Percentiles rank a stretch among this genome's conserved stretches.
Conservation (phyloP, 768 basidiomycete species). For the Mycena leptocephala region DNA sequence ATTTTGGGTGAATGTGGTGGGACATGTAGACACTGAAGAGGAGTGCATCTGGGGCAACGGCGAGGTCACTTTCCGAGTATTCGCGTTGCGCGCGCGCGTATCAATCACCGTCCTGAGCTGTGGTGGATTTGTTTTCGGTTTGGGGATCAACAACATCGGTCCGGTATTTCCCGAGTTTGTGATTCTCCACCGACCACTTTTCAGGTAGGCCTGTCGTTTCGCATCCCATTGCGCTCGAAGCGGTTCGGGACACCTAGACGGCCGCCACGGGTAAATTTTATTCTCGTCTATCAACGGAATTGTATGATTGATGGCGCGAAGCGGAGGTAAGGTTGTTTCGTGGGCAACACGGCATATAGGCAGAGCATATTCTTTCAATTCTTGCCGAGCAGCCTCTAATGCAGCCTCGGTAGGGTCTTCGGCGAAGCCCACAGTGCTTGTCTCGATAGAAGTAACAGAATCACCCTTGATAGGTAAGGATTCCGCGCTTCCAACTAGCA, state of each 20-base stretch:
- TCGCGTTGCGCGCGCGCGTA: background rate
- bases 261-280: conserved; percentile 41
- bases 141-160: conserved; percentile 1
- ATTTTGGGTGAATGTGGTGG: too few relatives aligned
- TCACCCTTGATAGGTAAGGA: conserved; percentile 21
- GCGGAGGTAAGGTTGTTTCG: conserved; percentile 43
- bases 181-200: background rate
- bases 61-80: background rate
- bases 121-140: background rate
- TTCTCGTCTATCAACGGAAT: conserved; percentile 45
- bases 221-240: conserved; percentile 9
- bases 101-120: background rate
- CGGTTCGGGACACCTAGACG: conserved; percentile 40
- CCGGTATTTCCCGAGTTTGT: background rate
- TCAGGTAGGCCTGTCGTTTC: background rate
- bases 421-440: background rate
- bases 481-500: conserved; percentile 26
- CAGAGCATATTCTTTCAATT: conserved; percentile 15
- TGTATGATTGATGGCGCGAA: conserved; percentile 43
- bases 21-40: too few relatives aligned
- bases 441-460: background rate
- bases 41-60: too few relatives aligned
- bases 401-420: background rate
- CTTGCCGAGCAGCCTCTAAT: too few relatives aligned
- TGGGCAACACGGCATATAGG: conserved; percentile 37